A percentile compares a stretch with the other conserved stretches of the same genome.
phyloP scores from a whole-genome alignment of 495 filamentous ascomycete species.

The Achaetomiella virescens region DNA sequence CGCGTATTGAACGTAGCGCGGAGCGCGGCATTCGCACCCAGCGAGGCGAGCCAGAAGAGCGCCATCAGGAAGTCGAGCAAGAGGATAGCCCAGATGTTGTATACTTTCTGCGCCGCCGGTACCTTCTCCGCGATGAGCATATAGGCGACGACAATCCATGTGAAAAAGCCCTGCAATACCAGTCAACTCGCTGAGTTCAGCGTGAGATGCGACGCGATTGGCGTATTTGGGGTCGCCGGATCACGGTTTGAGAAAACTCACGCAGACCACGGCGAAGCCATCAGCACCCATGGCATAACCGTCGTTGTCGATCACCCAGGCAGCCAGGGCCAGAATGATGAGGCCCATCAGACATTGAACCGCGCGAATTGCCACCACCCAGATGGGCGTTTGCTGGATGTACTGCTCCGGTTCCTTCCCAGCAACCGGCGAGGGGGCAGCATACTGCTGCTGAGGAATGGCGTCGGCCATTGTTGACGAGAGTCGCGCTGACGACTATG shows the following conservation, averaged over 20 bases:
- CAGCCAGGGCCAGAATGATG: constrained; percentile 34
- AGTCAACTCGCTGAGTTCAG: neutral
- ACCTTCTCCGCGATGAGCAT: constrained; percentile 38
- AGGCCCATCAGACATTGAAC: constrained; percentile 36
- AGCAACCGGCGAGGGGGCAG: neutral
- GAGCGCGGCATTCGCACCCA: constrained; percentile 38
- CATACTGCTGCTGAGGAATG: neutral
- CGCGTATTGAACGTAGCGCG: constrained; percentile 31
- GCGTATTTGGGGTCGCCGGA: neutral
- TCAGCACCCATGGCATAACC: constrained; percentile 32
- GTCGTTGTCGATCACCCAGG: constrained; percentile 40
- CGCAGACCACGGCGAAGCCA: constrained; percentile 32
- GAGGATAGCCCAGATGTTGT: constrained; percentile 45
- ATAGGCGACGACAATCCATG: constrained; percentile 39
- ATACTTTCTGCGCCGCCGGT: constrained; percentile 26
- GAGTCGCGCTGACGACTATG: neutral
- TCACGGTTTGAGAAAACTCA: constrained; percentile 27
- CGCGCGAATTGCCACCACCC: constrained; percentile 34
- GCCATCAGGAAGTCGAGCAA: constrained; percentile 40
- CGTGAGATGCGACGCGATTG: neutral
- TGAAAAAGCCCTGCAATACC: constrained; percentile 37
- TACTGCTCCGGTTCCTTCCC: constrained; percentile 4
- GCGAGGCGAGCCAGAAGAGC: constrained; percentile 43
- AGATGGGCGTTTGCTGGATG: constrained; percentile 30
- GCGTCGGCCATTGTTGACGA: neutral